Evolutionary conservation across 345 rosid genomes (phyloP).

Genomic region (Citrus inodora): DNA sequence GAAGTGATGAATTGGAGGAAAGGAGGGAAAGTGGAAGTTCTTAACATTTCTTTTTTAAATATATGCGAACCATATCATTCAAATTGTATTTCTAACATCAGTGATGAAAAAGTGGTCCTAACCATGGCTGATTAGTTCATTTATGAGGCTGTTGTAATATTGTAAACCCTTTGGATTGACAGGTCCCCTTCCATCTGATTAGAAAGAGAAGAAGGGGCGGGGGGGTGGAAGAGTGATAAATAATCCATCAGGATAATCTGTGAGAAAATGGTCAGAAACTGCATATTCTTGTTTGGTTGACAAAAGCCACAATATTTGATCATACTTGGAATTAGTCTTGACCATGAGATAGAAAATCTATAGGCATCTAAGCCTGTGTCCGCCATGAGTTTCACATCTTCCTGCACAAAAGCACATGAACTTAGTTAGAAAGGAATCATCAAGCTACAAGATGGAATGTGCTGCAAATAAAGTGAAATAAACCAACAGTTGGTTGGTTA

Average conservation of each 20-base stretch:
- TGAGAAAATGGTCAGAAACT: background rate
- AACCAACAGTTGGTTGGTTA: background rate
- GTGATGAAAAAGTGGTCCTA: background rate
- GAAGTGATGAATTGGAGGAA: background rate
- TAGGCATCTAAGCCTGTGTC: constrained; percentile 62
- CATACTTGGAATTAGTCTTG: constrained; percentile 73
- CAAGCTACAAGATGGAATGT: background rate
- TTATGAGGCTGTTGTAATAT: constrained; percentile 57
- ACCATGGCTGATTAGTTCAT: constrained; percentile 50
- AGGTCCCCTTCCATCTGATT: constrained; percentile 58
- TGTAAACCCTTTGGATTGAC: constrained; percentile 51
- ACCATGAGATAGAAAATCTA: constrained; percentile 79
- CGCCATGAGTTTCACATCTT: constrained; percentile 77
- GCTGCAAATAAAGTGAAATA: background rate
- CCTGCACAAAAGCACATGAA: constrained; percentile 31
- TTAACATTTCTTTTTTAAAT: background rate
- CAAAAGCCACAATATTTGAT: background rate
- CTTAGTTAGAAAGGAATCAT: background rate
- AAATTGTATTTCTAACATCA: background rate
- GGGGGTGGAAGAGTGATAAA: background rate
- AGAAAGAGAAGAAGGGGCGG: background rate
- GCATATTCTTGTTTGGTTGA: background rate
- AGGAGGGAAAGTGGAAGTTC: background rate
- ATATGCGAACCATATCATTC: background rate
- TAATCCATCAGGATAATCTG: no score